Evolutionary conservation across 192 early-diverging fungal species (phyloP).

Genomic region (Rhizoclosmatium globosum): DNA sequence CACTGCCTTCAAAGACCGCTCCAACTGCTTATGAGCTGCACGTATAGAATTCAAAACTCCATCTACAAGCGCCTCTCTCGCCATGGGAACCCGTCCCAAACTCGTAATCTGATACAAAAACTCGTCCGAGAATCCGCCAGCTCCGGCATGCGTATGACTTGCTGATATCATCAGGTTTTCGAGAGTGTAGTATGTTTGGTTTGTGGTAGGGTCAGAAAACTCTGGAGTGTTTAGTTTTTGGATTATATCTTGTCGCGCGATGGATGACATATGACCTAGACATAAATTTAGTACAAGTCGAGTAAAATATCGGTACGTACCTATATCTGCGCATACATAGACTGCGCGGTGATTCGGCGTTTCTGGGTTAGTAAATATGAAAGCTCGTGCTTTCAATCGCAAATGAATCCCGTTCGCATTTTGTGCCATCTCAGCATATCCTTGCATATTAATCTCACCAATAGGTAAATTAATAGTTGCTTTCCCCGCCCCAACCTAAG

Average conservation of each 20-base stretch:
- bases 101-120: slow-evolving; percentile 42
- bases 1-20: slow-evolving; percentile 8
- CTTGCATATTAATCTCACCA: slow-evolving; percentile 55
- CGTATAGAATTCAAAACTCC: slow-evolving; percentile 49
- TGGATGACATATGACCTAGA: slow-evolving; percentile 4
- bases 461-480: slow-evolving; percentile 54
- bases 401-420: slow-evolving; percentile 51
- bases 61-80: slow-evolving; percentile 45
- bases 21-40: slow-evolving; percentile 45
- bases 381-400: slow-evolving; percentile 36
- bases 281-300: not conserved
- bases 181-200: slow-evolving; percentile 41
- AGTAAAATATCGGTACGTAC: not conserved
- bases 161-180: slow-evolving; percentile 60
- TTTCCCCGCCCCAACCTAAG: slow-evolving; percentile 44
- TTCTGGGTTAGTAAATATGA: slow-evolving; percentile 46
- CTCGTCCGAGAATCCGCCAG: slow-evolving; percentile 54
- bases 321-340: slow-evolving; percentile 49
- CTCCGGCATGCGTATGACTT: slow-evolving; percentile 59
- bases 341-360: slow-evolving; percentile 41
- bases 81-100: slow-evolving; percentile 43
- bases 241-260: slow-evolving; percentile 9
- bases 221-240: not conserved
- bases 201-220: slow-evolving; percentile 20
- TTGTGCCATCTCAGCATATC: slow-evolving; percentile 52